A percentile compares a stretch with the other conserved stretches of the same genome.
Evolutionary conservation across 768 basidiomycete species (phyloP).

Genomic region (Chalciporus sphaerocephalus): DNA sequence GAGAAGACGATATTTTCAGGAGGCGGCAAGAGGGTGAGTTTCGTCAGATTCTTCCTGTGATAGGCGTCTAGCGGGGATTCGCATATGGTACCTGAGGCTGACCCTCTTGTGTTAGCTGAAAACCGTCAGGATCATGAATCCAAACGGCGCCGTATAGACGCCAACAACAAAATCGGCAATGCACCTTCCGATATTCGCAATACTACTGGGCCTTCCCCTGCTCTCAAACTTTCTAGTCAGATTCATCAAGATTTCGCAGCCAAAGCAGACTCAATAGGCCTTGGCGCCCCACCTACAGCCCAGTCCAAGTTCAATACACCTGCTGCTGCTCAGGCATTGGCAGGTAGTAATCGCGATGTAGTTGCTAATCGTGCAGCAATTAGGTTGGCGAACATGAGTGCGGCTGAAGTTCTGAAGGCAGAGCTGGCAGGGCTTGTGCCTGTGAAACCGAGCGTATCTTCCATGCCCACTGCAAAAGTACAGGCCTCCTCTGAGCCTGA

Average conservation of each 20-base stretch:
- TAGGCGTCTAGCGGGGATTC: conserved; percentile 4
- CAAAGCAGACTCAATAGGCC: conserved; percentile 72
- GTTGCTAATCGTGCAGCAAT: conserved; percentile 88
- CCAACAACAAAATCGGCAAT: conserved; percentile 38
- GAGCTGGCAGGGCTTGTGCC: conserved; percentile 63
- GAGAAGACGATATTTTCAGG: conserved; percentile 95
- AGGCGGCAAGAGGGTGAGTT: conserved; percentile 85
- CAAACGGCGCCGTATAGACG: conserved; percentile 76
- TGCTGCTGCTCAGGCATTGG: conserved; percentile 66
- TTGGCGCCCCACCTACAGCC: conserved; percentile 58
- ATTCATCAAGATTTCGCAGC: conserved; percentile 63
- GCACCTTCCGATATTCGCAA: conserved; percentile 34
- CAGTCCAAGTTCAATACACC: conserved; percentile 56
- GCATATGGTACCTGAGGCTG: conserved; percentile 8
- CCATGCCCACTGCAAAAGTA: conserved; percentile 27
- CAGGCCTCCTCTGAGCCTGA: conserved; percentile 28
- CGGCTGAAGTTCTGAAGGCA: conserved; percentile 89
- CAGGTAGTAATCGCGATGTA: conserved; percentile 84
- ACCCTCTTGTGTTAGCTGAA: conserved; percentile 56
- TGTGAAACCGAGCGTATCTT: conserved; percentile 34
- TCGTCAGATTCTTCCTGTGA: conserved; percentile 12
- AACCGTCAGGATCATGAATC: conserved; percentile 89
- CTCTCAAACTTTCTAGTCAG: conserved; percentile 28
- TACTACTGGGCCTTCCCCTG: conserved; percentile 27
- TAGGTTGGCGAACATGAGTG: conserved; percentile 94